A percentile compares a stretch with the other conserved stretches of the same genome.
phyloP scores from a whole-genome alignment of 352 stramenopile genomes.

The Globisporangium paroecandrum region DNA sequence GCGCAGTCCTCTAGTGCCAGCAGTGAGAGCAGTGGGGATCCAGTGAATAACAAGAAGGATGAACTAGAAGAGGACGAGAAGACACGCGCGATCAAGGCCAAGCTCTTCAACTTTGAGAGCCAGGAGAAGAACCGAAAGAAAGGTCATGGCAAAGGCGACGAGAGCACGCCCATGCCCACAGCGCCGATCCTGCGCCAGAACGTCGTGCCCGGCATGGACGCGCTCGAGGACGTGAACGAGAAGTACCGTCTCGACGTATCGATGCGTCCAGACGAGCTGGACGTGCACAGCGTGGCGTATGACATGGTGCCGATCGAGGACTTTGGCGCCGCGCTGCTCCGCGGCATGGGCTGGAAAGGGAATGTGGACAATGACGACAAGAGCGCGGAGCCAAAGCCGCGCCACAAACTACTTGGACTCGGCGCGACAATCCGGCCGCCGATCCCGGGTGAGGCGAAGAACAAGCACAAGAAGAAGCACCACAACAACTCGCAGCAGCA shows the following conservation, averaged over 20 bases:
- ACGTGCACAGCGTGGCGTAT: conserved; percentile 86
- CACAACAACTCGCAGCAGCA: background rate
- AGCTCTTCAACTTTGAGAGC: conserved; percentile 40
- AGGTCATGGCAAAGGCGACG: conserved; percentile 11
- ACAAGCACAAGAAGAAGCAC: conserved; percentile 30
- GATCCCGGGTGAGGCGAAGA: conserved; percentile 42
- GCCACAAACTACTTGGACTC: conserved; percentile 91
- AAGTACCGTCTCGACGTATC: conserved; percentile 85
- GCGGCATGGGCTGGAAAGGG: conserved; percentile 97
- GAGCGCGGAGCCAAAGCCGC: conserved; percentile 51
- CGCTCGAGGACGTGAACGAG: conserved; percentile 67
- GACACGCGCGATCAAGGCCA: conserved; percentile 23
- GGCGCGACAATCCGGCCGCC: conserved; percentile 82
- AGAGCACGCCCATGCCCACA: background rate
- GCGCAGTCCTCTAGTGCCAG: background rate
- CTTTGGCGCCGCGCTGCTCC: conserved; percentile 94
- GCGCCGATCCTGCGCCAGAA: conserved; percentile 77
- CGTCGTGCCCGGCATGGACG: conserved; percentile 59
- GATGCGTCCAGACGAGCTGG: conserved; percentile 69
- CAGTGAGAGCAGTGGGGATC: background rate
- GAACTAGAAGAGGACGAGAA: conserved; percentile 6
- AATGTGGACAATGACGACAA: conserved; percentile 44
- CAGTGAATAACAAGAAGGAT: background rate
- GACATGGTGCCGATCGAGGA: conserved; percentile 89
- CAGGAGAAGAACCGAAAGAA: conserved; percentile 20